Evolutionary conservation across 805 yeast genomes (phyloP).

Genomic region (Yamadazyma ubonensis): DNA sequence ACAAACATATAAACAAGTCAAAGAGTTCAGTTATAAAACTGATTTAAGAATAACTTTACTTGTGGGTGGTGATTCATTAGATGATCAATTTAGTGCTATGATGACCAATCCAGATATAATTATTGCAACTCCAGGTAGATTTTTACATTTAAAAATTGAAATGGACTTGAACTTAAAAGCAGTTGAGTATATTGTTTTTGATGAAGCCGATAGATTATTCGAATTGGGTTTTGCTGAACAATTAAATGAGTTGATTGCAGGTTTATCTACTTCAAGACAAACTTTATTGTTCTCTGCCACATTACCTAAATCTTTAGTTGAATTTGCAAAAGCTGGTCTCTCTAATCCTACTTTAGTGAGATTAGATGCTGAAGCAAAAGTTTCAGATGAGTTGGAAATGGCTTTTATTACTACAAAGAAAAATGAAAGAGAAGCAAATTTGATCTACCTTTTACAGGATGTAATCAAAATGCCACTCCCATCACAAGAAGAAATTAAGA

Average conservation of each 20-base stretch:
- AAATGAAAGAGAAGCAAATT: conserved; percentile 86
- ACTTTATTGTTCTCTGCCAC: conserved; percentile 93
- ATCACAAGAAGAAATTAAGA: conserved; percentile 61
- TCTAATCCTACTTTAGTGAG: conserved; percentile 90
- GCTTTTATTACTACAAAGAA: conserved; percentile 77
- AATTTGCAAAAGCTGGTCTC: conserved; percentile 96
- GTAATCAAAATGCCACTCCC: conserved; percentile 84
- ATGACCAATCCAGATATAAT: conserved; percentile 92
- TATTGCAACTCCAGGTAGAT: conserved; percentile 97
- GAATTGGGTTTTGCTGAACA: conserved; percentile 97
- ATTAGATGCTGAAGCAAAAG: conserved; percentile 87
- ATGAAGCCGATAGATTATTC: conserved; percentile 95
- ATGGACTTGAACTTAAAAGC: conserved; percentile 84
- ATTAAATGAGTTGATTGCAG: conserved; percentile 79
- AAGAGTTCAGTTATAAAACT: conserved; percentile 82
- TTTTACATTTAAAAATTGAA: conserved; percentile 91
- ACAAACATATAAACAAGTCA: conserved; percentile 86
- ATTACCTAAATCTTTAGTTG: conserved; percentile 85
- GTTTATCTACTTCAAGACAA: conserved; percentile 81
- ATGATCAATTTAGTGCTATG: conserved; percentile 92
- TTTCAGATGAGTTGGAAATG: conserved; percentile 90
- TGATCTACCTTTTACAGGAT: conserved; percentile 73
- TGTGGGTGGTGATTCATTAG: conserved; percentile 98
- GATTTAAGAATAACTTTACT: conserved; percentile 77
- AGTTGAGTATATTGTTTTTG: conserved; percentile 89